phyloP scores from a whole-genome alignment of 148 eudicot genomes.

The Vaccinium vitisidaea region DNA sequence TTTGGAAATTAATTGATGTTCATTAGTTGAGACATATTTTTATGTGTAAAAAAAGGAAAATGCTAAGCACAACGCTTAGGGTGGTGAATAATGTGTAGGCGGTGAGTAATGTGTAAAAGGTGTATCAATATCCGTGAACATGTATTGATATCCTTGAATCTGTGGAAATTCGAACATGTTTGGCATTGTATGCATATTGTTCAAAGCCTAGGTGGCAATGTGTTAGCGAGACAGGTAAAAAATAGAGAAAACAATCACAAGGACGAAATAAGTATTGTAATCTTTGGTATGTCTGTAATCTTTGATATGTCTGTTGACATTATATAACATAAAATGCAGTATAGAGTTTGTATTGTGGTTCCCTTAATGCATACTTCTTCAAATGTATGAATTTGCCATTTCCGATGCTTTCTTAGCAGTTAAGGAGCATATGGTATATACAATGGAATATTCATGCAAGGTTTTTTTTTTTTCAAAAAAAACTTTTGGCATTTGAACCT shows the following conservation, averaged over 20 bases:
- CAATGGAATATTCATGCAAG: not conserved
- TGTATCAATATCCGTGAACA: too few species aligned
- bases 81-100: too few species aligned
- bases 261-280: not conserved
- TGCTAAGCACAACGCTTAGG: too few species aligned
- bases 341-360: not conserved
- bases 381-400: not conserved
- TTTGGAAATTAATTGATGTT: not conserved
- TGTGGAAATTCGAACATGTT: too few species aligned
- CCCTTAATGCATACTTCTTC: not conserved
- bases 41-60: not conserved
- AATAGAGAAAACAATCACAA: not conserved
- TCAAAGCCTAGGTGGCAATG: not conserved
- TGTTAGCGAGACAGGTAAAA: not conserved
- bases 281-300: not conserved
- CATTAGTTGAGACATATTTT: not conserved
- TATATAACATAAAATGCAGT: not conserved
- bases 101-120: too few species aligned
- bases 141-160: too few species aligned
- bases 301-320: not conserved
- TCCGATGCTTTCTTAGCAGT: not conserved
- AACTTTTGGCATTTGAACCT: slow-evolving; percentile 1
- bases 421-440: not conserved
- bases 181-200: too few species aligned
- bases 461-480: not conserved